Evolutionary conservation across 352 stramenopile species (phyloP), one percentile per base, ranked within the genome.

Genomic region (Globisporangium megalacanthum): DNA sequence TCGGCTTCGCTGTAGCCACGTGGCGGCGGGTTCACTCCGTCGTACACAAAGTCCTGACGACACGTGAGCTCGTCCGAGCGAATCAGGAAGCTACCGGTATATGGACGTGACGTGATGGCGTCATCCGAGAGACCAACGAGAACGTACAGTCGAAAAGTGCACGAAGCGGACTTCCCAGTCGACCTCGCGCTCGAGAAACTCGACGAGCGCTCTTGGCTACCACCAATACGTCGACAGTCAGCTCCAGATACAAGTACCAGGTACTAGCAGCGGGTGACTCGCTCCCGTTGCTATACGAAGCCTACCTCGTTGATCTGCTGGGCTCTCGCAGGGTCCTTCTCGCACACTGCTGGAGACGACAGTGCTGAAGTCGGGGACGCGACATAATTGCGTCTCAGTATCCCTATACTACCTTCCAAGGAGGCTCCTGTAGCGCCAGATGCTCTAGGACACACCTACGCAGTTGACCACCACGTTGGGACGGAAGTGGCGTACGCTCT

Each of bases 21-120:
- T 33, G 62, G 52, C 13, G 60, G 47, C 0, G 62, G 39, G 20
- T 50, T 48, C 4, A 17, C 56, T 22, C 79, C 79, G 37, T 77
- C 65, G 60, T 87, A 89, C 2, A 89, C 79, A 54, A 87, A 87
- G 50, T 89, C 79, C 73, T 83, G 29, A 1, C 8, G 15, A 42
- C 15, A 42, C 13, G 31, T 42, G 48, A 31, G 13, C 1, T 15
- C 15, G 39, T 37, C 25, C 25, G 25, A 29, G 25, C 25, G 25
- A 29, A 29, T 29, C 25, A 29, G 25, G 2, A 29, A 29, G 25
- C 25, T 29, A n/a, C n/a, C n/a, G n/a, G n/a, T n/a, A 29, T 29
- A 29, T 29, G 25, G 25, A 29, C 25, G 25, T 29, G 25, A 29
- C 2, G 25, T 29, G 25, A 29, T 29, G 25, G 25, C 1, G 25